A percentile compares a stretch with the other conserved stretches of the same genome.
These are phyloP conservation scores for Hibiscus mutabilis DNA, from an alignment of 345 rosid species.

Conservation along the genomic window DNA sequence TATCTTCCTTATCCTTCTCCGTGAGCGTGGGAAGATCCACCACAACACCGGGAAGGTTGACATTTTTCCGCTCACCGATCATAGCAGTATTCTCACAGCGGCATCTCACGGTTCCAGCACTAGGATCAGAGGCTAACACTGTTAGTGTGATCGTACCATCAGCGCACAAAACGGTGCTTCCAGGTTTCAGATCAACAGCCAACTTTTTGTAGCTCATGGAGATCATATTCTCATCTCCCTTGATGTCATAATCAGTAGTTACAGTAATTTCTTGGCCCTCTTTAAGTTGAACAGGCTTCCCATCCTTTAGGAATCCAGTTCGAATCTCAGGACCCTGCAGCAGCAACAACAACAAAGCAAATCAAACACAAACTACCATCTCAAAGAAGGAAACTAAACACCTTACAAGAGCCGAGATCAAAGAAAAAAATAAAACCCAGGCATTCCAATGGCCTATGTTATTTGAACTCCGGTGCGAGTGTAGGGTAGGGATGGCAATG, in stretches of 20 bases:
- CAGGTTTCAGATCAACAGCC: constrained; percentile 66
- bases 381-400: neutral
- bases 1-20: constrained; percentile 83
- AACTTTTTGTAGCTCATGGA: constrained; percentile 91
- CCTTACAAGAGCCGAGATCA: neutral
- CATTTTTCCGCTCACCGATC: constrained; percentile 92
- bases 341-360: neutral
- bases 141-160: constrained; percentile 78
- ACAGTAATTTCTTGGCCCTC: constrained; percentile 61
- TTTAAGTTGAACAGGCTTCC: constrained; percentile 48
- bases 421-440: neutral
- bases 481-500: too few relatives aligned
- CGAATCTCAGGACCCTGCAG: constrained; percentile 68
- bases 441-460: neutral
- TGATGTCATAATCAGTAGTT: constrained; percentile 68
- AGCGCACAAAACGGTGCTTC: constrained; percentile 70
- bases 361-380: neutral
- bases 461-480: neutral
- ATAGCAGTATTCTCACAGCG: constrained; percentile 75
- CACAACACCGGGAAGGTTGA: constrained; percentile 87
- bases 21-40: constrained; percentile 90
- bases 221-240: constrained; percentile 60
- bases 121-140: constrained; percentile 63
- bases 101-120: constrained; percentile 73
- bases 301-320: constrained; percentile 61